phyloP scores from a whole-genome alignment of 148 eudicot genomes.

The Hydrangea macrophylla region DNA sequence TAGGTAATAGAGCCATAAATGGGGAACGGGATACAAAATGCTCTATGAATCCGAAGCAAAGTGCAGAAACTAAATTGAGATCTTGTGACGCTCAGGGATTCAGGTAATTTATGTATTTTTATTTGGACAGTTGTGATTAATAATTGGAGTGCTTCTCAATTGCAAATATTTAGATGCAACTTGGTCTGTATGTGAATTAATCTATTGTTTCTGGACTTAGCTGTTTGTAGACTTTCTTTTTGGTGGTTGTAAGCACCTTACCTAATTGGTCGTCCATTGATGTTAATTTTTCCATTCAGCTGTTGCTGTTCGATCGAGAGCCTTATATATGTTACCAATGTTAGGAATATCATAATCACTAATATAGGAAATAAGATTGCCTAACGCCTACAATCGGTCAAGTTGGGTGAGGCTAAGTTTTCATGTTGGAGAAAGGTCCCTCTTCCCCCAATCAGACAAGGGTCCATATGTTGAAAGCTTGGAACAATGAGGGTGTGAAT shows the following conservation, averaged over 20 bases:
- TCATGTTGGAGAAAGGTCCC: too few relatives aligned
- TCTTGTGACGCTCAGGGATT: slow-evolving; percentile 30
- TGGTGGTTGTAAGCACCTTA: background rate
- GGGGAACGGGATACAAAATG: slow-evolving; percentile 27
- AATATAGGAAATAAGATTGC: too few relatives aligned
- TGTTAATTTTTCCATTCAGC: too few relatives aligned
- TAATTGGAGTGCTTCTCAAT: background rate
- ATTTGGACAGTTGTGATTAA: background rate
- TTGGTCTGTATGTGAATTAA: background rate
- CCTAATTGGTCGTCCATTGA: background rate
- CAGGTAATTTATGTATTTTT: slow-evolving; percentile 26
- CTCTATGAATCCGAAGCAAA: slow-evolving; percentile 29
- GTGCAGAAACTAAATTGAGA: slow-evolving; percentile 32
- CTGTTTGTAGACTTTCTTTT: background rate
- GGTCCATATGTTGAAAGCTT: background rate
- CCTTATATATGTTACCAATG: too few relatives aligned
- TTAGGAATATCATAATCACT: too few relatives aligned
- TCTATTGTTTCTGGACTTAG: background rate
- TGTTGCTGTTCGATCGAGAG: too few relatives aligned
- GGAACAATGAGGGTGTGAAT: background rate
- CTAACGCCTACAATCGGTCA: too few relatives aligned
- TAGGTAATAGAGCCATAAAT: slow-evolving; percentile 26
- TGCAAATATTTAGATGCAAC: background rate
- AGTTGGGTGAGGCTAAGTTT: background rate
- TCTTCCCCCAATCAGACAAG: background rate